These are phyloP conservation scores for Stipa capillata DNA, from an alignment of 176 grass and related monocot genomes.

Conservation along the genomic window DNA sequence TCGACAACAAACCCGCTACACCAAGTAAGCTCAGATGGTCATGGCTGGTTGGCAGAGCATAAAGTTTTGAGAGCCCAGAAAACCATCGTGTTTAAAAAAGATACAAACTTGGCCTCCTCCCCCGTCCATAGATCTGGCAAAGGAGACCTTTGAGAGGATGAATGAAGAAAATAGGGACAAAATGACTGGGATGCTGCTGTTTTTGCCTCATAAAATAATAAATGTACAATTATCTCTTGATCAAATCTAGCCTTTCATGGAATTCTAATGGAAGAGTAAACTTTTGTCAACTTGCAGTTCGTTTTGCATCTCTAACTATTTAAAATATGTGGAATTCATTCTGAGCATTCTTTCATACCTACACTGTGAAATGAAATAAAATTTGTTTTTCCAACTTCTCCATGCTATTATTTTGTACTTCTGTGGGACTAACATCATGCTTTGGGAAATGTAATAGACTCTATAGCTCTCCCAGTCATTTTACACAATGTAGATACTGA, in stretches of 20 bases:
- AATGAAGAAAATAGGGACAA: too few species aligned
- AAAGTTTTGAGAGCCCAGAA: not conserved
- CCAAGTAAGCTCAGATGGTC: not conserved
- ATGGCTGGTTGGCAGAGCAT: slow-evolving; percentile 9
- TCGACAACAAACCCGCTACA: not conserved
- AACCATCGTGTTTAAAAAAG: not conserved
- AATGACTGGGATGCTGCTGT: not conserved
- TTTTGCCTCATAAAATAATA: not conserved
- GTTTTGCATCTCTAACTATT: too few species aligned
- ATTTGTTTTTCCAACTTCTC: not conserved
- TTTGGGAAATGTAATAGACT: not conserved
- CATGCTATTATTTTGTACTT: not conserved
- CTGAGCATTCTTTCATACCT: not conserved
- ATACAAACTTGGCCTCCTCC: not conserved
- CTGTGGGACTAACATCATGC: not conserved
- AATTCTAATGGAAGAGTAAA: not conserved
- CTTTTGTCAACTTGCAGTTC: not conserved
- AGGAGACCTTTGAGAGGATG: not conserved
- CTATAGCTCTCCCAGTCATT: not conserved
- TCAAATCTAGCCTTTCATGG: not conserved
- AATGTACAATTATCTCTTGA: not conserved
- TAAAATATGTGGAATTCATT: not conserved
- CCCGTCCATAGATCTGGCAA: not conserved
- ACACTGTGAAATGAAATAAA: not conserved
- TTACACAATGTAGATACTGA: not conserved